Evolutionary conservation across 164 flowering plant genomes (phyloP), one percentile per base, ranked within the genome.

Genomic region (Chimonanthus praecox): DNA sequence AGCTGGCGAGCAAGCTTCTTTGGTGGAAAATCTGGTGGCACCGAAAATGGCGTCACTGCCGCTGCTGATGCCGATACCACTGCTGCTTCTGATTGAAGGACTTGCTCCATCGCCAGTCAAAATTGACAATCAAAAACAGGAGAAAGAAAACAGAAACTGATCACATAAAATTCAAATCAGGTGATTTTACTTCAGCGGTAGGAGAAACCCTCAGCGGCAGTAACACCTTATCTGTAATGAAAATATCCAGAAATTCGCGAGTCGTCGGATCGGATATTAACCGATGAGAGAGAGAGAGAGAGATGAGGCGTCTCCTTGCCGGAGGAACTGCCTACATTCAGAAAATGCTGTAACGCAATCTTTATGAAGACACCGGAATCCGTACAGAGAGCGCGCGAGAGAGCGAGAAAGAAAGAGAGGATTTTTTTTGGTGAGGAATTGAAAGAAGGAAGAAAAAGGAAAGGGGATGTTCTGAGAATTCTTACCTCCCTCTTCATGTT

Each of bases 1-100:
- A 94, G 93, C 89, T 94, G 96, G 85, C 98, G 83, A 9, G 92
- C 96, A 7, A 88, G 90, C 88, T 88, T 94, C 89, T 84, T 90
- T 77, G 85, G 77, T 18, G 88, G 87, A 44, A 82, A 70, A 77
- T 81, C 91, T 10, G 76, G 7, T 3, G 74, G 73, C 61, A 74
- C 58, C 8, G 60, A 54, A 54, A 54, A 5, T 2, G 9, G 47
- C 20, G 67, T 54, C 48, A 44, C 68, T 21, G 74, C 68, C 45
- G 20, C 2, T 13, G 73, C 77, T 68, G 76, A 50, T 9, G 50
- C 74, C 43, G 74, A 47, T 44, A 61, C 11, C 64, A 58, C 47
- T 44, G 68, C 43, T n/a, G 68, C 8, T 11, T 78, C 82, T 64
- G 86, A 77, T 73, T 76, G 87, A 16, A 67, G 65, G 75, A 84